A percentile compares a stretch with the other conserved stretches of the same genome.
Conservation (phyloP, 352 stramenopile genomes). For the Globisporangium viniferum region DNA sequence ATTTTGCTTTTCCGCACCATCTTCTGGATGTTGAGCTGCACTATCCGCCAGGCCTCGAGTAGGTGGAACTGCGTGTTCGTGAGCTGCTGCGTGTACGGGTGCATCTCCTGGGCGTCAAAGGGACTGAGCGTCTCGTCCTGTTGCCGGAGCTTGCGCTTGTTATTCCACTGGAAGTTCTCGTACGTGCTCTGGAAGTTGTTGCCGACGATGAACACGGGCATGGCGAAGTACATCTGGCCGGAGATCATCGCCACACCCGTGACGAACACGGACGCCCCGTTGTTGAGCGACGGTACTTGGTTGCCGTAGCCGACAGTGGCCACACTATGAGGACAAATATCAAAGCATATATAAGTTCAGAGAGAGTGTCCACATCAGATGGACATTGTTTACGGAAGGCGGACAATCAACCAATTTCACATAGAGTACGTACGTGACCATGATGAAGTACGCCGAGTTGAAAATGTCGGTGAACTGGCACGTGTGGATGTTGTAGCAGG, state of each 20-base stretch:
- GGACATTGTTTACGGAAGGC: neutral
- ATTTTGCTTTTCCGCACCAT: slow-evolving; percentile 22
- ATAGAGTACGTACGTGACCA: slow-evolving; percentile 67
- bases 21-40: slow-evolving; percentile 44
- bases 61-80: slow-evolving; percentile 65
- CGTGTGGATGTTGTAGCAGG: slow-evolving; percentile 71
- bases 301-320: slow-evolving; percentile 75
- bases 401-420: too few relatives aligned
- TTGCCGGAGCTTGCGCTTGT: slow-evolving; percentile 46
- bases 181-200: slow-evolving; percentile 70
- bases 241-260: slow-evolving; percentile 71
- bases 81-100: slow-evolving; percentile 46
- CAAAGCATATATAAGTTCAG: neutral
- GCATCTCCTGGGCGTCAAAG: slow-evolving; percentile 45
- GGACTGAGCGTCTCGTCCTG: slow-evolving; percentile 47
- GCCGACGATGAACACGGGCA: slow-evolving; percentile 76
- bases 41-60: slow-evolving; percentile 38
- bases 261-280: slow-evolving; percentile 43
- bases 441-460: slow-evolving; percentile 81
- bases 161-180: slow-evolving; percentile 56
- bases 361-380: neutral
- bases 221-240: slow-evolving; percentile 75
- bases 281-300: slow-evolving; percentile 59
- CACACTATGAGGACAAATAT: slow-evolving; percentile 32
- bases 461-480: slow-evolving; percentile 84